phyloP scores from a whole-genome alignment of 129 eudicot genomes.

The Artemisia tridentata region DNA sequence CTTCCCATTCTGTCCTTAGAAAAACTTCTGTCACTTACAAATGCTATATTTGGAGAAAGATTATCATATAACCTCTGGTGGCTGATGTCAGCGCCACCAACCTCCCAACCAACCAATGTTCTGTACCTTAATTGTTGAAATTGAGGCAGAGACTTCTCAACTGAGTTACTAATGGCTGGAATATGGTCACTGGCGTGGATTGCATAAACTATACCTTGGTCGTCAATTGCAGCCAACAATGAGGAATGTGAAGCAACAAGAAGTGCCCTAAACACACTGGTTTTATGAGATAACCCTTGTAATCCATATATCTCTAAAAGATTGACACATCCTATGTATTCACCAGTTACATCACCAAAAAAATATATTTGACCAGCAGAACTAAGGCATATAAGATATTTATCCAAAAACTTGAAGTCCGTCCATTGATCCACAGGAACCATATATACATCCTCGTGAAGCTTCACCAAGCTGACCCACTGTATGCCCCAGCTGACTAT shows the following conservation, averaged over 20 bases:
- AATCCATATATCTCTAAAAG: conserved; percentile 34
- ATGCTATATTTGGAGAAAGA: conserved; percentile 26
- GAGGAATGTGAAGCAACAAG: conserved; percentile 65
- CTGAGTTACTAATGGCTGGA: conserved; percentile 30
- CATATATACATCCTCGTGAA: conserved; percentile 44
- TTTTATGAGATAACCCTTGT: conserved; percentile 24
- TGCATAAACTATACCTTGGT: conserved; percentile 64
- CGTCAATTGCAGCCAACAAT: conserved; percentile 67
- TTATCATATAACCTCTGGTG: conserved; percentile 50
- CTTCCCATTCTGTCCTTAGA: conserved; percentile 20
- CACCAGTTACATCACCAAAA: conserved; percentile 65
- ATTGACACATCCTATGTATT: conserved; percentile 49
- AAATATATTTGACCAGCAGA: conserved; percentile 54
- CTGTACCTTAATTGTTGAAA: conserved; percentile 45
- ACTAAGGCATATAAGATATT: conserved; percentile 71
- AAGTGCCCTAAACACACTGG: conserved; percentile 53
- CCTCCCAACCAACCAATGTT: conserved; percentile 69
- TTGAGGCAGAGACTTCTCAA: conserved; percentile 40
- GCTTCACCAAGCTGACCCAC: conserved; percentile 77
- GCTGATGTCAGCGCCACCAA: conserved; percentile 81
- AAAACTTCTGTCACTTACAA: conserved; percentile 28
- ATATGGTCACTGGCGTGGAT: conserved; percentile 47
- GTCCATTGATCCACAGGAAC: conserved; percentile 58
- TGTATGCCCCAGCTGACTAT: conserved; percentile 63
- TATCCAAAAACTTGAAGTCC: conserved; percentile 70